Conservation (phyloP, 768 basidiomycete genomes). For the Suillus paluster region DNA sequence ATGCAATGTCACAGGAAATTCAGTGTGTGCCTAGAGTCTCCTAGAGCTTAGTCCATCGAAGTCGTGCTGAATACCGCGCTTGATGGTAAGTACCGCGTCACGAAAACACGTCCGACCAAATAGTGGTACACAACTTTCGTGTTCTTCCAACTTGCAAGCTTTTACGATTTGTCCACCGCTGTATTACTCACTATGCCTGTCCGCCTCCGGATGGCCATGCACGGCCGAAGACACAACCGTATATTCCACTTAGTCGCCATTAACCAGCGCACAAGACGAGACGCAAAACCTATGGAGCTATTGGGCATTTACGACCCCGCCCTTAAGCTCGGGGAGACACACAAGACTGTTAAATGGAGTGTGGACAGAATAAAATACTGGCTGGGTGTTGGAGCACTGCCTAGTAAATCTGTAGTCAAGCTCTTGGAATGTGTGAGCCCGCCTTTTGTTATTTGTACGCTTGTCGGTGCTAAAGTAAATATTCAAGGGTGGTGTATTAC, state of each 20-base stretch:
- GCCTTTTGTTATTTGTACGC: conserved; percentile 3
- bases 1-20: too few species aligned
- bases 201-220: conserved; percentile 84
- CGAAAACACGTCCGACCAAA: conserved; percentile 23
- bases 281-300: conserved; percentile 87
- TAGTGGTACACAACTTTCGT: conserved; percentile 19
- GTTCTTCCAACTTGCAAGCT: conserved; percentile 3
- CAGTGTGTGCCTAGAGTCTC: not conserved
- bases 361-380: conserved; percentile 89
- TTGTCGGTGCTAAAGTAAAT: conserved; percentile 12
- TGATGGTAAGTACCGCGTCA: too few species aligned
- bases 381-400: conserved; percentile 83
- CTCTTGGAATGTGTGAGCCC: conserved; percentile 72
- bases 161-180: not conserved
- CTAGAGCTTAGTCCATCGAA: not conserved
- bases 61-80: too few species aligned
- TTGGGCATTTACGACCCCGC: conserved; percentile 86
- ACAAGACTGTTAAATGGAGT: conserved; percentile 89
- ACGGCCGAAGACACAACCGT: conserved; percentile 74
- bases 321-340: conserved; percentile 48
- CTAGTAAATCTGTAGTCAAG: conserved; percentile 76
- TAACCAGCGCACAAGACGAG: conserved; percentile 67
- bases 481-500: conserved; percentile 63
- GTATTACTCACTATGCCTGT: conserved; percentile 66
- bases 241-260: conserved; percentile 88